Evolutionary conservation across 148 eudicot species (phyloP).

Genomic region (Polygonum aviculare): DNA sequence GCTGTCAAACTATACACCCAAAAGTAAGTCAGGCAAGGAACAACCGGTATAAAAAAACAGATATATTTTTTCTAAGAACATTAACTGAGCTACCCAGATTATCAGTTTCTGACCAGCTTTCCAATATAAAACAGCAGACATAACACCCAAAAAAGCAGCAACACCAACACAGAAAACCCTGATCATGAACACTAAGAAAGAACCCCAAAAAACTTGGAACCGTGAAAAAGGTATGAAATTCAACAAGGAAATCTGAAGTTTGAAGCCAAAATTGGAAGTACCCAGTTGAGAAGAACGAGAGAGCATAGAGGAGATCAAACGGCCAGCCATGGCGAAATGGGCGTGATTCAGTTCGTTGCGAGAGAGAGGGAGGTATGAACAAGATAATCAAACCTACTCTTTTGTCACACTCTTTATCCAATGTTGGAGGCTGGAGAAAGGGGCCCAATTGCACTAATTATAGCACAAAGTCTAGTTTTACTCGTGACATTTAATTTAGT

Average conservation of each 20-base stretch:
- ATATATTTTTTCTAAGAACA: neutral
- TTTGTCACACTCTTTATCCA: neutral
- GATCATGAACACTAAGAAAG: neutral
- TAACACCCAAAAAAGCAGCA: neutral
- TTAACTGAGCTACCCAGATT: neutral
- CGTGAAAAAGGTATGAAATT: neutral
- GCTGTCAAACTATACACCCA: neutral
- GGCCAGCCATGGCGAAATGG: conserved; percentile 10
- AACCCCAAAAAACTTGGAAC: neutral
- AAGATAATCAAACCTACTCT: neutral
- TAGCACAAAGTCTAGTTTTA: neutral
- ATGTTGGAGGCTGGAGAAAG: neutral
- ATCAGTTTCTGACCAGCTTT: neutral
- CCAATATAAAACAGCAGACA: neutral
- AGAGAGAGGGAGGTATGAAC: neutral
- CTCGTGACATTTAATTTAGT: neutral
- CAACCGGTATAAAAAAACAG: neutral
- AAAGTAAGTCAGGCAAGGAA: neutral
- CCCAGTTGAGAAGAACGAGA: conserved; percentile 9
- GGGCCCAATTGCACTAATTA: neutral
- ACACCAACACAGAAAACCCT: neutral
- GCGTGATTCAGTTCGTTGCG: neutral
- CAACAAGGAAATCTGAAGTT: neutral
- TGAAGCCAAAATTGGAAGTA: neutral
- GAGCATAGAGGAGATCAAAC: neutral